A percentile compares a stretch with the other conserved stretches of the same genome.
phyloP scores from a whole-genome alignment of 1,284 basidiomycete species.

The Melanopsichium pennsylvanicum region DNA sequence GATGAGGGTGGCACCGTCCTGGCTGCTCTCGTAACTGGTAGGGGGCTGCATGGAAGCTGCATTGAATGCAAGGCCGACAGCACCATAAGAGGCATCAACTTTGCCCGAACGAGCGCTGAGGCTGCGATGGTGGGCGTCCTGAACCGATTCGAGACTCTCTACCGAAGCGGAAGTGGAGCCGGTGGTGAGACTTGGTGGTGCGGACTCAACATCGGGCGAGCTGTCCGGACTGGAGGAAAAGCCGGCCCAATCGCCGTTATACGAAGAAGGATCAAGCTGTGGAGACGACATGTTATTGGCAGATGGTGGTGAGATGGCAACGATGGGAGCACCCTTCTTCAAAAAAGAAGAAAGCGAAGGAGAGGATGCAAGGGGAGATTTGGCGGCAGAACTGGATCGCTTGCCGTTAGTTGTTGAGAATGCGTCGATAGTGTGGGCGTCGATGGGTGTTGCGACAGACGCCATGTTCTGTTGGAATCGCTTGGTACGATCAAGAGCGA shows the following conservation, averaged over 20 bases:
- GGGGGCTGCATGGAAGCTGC: slow-evolving; percentile 27
- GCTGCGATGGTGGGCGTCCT: slow-evolving; percentile 44
- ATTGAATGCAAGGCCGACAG: slow-evolving; percentile 12
- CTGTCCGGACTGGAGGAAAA: slow-evolving; percentile 25
- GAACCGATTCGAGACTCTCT: slow-evolving; percentile 51
- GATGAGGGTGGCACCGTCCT: slow-evolving; percentile 55
- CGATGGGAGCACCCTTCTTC: slow-evolving; percentile 47
- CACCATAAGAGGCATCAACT: slow-evolving; percentile 9
- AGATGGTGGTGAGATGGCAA: slow-evolving; percentile 37
- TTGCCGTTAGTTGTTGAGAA: slow-evolving; percentile 2
- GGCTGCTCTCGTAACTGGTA: slow-evolving; percentile 39
- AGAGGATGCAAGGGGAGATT: slow-evolving; percentile 21
- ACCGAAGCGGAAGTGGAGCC: slow-evolving; percentile 57
- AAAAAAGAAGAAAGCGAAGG: slow-evolving; percentile 33
- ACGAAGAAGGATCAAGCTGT: slow-evolving; percentile 3
- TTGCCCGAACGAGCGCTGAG: slow-evolving; percentile 17
- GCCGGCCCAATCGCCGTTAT: slow-evolving; percentile 19
- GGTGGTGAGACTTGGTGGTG: slow-evolving; percentile 56
- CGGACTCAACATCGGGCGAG: slow-evolving; percentile 41
- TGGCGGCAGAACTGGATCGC: slow-evolving; percentile 6
- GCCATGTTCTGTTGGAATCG: slow-evolving; percentile 14
- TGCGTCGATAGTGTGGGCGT: slow-evolving; percentile 9
- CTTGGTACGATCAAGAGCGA: not conserved
- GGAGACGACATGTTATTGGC: slow-evolving; percentile 26
- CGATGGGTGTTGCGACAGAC: slow-evolving; percentile 15